Percentiles rank a stretch among this genome's conserved stretches.
These are phyloP conservation scores for Orbilia blumenaviensis DNA, from an alignment of 2,329 filamentous ascomycete genomes.

Conservation along the genomic window DNA sequence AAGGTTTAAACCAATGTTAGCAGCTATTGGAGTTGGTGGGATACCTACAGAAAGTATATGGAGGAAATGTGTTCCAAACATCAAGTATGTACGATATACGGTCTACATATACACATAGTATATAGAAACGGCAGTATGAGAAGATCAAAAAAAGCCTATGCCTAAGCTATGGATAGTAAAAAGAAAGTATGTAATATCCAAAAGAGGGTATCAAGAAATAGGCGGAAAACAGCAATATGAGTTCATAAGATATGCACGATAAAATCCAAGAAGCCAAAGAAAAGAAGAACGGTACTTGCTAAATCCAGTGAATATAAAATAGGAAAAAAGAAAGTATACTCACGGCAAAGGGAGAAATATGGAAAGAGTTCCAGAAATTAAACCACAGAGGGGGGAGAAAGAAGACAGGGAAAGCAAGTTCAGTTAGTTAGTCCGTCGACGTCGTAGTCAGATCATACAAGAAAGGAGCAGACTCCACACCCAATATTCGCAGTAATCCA, in stretches of 20 bases:
- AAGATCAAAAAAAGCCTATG: too few relatives aligned
- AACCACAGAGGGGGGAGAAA: background rate
- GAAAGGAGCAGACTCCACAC: background rate
- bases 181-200: too few relatives aligned
- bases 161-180: too few relatives aligned
- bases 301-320: slow-evolving; percentile 24
- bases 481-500: background rate
- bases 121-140: too few relatives aligned
- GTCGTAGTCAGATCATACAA: slow-evolving; percentile 9
- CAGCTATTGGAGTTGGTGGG: too few relatives aligned
- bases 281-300: slow-evolving; percentile 1
- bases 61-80: too few relatives aligned
- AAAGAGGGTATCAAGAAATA: too few relatives aligned
- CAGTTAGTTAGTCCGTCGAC: background rate
- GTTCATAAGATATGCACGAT: background rate
- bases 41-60: too few relatives aligned
- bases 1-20: too few relatives aligned
- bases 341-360: background rate
- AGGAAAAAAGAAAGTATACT: background rate
- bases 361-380: background rate
- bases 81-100: too few relatives aligned
- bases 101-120: too few relatives aligned
- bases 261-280: background rate
- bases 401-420: background rate
- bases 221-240: background rate